Evolutionary conservation across 805 yeast species (phyloP), one percentile per base, ranked within the genome.

Genomic region (Hanseniaspora nectarophila): DNA sequence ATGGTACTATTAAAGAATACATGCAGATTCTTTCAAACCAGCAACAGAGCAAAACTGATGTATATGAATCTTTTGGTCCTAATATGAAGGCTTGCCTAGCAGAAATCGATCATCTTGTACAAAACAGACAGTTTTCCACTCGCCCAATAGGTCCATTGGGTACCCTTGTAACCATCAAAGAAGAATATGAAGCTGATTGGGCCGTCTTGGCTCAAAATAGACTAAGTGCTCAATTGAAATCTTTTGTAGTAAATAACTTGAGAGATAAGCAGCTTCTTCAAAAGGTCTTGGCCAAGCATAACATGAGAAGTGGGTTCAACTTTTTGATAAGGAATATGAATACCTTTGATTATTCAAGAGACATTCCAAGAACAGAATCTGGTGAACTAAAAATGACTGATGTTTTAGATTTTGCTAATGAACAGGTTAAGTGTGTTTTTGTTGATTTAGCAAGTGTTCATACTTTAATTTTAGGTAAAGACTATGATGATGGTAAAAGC

Each of bases 91-190:
- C 54, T 2, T 60, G 81, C 6, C 58, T 80, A 23, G 56, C 60
- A 3, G 75, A 68, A 5, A 73, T 81, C 6, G 56, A 65, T 26
- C 46, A 53, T 34, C 10, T 33, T 40, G 57, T 18, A 4, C 58
- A 62, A 2, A 67, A 68, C 13, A 44, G 57, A 0, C 59, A 64
- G 15, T 80, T 76, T 71, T 72, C 71, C 16, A 59, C 63, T 2
- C 60, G 60, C 33, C 95, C 95, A 0, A 64, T 82, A 16, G 97
- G 97, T 0, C 98, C 98, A 0, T 56, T 90, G 2, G 96, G 95
- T 1, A 57, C 71, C 3, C 67, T 68, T 54, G 70, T 87, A 2
- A 70, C 75, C 4, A 68, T 90, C 13, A 82, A 78, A 59, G 62
- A 67, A 1, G 79, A 73, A 8, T 76, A 66, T 58, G 66, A 71